Conservation (phyloP, 768 basidiomycete genomes). For the Lepiota brunneoincarnata region DNA sequence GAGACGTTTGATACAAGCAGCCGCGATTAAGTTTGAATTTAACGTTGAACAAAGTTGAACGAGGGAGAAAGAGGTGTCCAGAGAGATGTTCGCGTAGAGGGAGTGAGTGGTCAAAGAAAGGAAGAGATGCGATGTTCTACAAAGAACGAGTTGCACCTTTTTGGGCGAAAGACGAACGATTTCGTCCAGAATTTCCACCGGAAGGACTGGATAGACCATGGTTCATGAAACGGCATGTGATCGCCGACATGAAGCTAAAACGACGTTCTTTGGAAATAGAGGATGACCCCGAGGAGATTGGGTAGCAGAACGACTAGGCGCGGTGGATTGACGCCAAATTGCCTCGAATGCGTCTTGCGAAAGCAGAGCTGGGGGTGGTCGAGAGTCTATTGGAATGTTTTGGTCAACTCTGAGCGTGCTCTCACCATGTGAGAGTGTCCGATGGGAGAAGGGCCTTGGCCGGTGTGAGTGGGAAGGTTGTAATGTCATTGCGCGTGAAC, state of each 20-base stretch:
- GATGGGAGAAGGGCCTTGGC: neutral
- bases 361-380: too few species aligned
- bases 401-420: too few species aligned
- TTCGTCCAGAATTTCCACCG: constrained; percentile 33
- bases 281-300: too few species aligned
- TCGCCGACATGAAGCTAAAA: neutral
- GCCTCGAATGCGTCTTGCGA: too few species aligned
- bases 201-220: constrained; percentile 19
- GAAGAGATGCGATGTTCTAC: constrained; percentile 31
- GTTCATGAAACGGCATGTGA: constrained; percentile 2
- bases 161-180: constrained; percentile 28
- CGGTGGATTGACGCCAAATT: too few species aligned
- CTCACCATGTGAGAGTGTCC: neutral
- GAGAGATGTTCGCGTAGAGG: constrained; percentile 31
- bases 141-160: constrained; percentile 27
- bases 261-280: too few species aligned
- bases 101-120: constrained; percentile 28
- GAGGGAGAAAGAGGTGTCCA: constrained; percentile 25
- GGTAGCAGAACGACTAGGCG: too few species aligned
- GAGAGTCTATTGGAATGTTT: too few species aligned
- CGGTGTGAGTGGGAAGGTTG: constrained; percentile 1
- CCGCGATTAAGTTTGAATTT: constrained; percentile 21
- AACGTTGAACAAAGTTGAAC: constrained; percentile 34
- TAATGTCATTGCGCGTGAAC: too few species aligned
- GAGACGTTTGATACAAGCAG: constrained; percentile 28